Conservation (phyloP, 2,329 filamentous ascomycete species). For the Pleomassaria siparia region DNA sequence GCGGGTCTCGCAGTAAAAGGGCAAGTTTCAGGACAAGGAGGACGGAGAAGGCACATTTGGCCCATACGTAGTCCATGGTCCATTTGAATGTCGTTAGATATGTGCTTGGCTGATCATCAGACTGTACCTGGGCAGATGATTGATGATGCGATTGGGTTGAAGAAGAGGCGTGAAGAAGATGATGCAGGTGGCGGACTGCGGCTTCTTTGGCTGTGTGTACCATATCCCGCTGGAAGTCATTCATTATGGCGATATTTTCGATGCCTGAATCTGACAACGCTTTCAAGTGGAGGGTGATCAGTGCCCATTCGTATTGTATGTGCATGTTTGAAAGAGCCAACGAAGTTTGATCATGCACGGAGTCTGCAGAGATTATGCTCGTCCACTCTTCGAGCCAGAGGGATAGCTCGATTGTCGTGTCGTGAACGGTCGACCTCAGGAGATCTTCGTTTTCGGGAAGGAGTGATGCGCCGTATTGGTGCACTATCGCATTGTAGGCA, state of each 20-base stretch:
- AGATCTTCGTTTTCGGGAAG: slow-evolving; percentile 19
- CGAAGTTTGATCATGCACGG: slow-evolving; percentile 13
- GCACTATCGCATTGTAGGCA: slow-evolving; percentile 27
- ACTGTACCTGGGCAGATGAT: not conserved
- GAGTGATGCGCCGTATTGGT: slow-evolving; percentile 8
- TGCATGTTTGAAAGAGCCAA: slow-evolving; percentile 49
- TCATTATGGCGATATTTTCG: slow-evolving; percentile 56
- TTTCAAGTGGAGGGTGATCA: slow-evolving; percentile 56
- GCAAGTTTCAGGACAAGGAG: slow-evolving; percentile 57
- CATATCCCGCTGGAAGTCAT: slow-evolving; percentile 49
- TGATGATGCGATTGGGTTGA: slow-evolving; percentile 21
- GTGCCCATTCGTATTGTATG: slow-evolving; percentile 57
- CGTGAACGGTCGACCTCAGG: slow-evolving; percentile 21
- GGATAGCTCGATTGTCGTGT: slow-evolving; percentile 29
- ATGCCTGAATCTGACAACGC: slow-evolving; percentile 53
- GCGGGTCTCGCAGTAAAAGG: slow-evolving; percentile 50
- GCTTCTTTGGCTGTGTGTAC: slow-evolving; percentile 54
- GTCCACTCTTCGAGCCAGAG: slow-evolving; percentile 48
- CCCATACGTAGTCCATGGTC: slow-evolving; percentile 62
- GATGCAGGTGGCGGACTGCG: slow-evolving; percentile 54
- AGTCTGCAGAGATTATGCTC: slow-evolving; percentile 22
- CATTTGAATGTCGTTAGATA: slow-evolving; percentile 57
- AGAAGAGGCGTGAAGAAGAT: slow-evolving; percentile 43
- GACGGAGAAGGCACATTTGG: slow-evolving; percentile 60
- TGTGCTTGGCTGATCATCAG: slow-evolving; percentile 3